These are phyloP conservation scores for Fusarium beomiforme DNA, from an alignment of 2,329 filamentous ascomycete species.

Conservation along the genomic window DNA sequence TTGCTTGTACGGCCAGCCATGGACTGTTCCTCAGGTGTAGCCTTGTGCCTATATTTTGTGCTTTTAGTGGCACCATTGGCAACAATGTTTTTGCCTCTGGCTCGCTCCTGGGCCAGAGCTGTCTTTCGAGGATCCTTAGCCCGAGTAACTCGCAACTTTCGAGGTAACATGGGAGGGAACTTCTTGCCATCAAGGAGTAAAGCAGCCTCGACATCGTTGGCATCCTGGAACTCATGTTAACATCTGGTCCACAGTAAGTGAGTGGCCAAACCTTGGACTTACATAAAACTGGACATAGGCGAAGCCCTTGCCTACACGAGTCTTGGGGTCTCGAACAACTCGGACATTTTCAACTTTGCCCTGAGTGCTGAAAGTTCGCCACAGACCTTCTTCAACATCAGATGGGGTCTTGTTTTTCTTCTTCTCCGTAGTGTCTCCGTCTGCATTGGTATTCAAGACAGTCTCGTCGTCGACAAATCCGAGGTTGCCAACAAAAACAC, in stretches of 20 bases:
- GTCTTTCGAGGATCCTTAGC: slow-evolving; percentile 80
- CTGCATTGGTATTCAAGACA: slow-evolving; percentile 70
- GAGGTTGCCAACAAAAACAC: slow-evolving; percentile 95
- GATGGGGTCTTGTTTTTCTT: slow-evolving; percentile 79
- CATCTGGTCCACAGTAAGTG: background rate
- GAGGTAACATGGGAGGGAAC: slow-evolving; percentile 93
- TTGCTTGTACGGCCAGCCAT: slow-evolving; percentile 78
- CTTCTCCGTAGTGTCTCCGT: slow-evolving; percentile 74
- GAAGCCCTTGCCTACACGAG: slow-evolving; percentile 94
- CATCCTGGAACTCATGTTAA: slow-evolving; percentile 62
- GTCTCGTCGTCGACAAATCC: slow-evolving; percentile 95
- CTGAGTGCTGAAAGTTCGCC: slow-evolving; percentile 78
- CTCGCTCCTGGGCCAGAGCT: slow-evolving; percentile 54
- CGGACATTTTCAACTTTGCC: slow-evolving; percentile 93
- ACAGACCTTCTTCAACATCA: slow-evolving; percentile 92
- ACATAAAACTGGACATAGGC: slow-evolving; percentile 96
- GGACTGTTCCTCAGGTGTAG: slow-evolving; percentile 75
- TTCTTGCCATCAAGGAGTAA: slow-evolving; percentile 89
- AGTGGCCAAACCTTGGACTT: slow-evolving; percentile 42
- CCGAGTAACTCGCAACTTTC: slow-evolving; percentile 84
- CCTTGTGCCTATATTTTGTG: slow-evolving; percentile 74
- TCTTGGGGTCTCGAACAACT: slow-evolving; percentile 88
- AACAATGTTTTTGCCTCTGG: slow-evolving; percentile 46
- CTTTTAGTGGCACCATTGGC: slow-evolving; percentile 52
- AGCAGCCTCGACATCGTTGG: slow-evolving; percentile 89